Conservation (phyloP, 2,329 filamentous ascomycete genomes). For the Huntiella abstrusa region DNA sequence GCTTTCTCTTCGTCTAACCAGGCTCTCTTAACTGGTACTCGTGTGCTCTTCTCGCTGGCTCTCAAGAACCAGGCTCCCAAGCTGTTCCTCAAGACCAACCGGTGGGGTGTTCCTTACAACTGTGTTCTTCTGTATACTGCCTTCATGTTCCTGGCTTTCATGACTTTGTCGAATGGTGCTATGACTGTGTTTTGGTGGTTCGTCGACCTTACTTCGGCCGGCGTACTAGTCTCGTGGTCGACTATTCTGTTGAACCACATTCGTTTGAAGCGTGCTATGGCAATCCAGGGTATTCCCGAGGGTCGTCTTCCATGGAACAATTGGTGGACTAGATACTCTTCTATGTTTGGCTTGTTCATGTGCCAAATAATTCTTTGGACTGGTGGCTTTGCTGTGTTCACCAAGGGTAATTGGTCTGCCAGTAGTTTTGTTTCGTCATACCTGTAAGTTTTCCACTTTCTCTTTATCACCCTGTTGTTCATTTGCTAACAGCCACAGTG, state of each 20-base stretch:
- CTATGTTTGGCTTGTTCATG: slow-evolving; percentile 39
- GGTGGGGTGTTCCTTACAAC: slow-evolving; percentile 21
- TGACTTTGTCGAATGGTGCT: slow-evolving; percentile 19
- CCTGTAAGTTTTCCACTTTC: slow-evolving; percentile 26
- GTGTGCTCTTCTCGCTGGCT: slow-evolving; percentile 27
- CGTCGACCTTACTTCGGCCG: slow-evolving; percentile 33
- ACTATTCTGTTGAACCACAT: slow-evolving; percentile 29
- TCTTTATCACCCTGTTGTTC: neutral
- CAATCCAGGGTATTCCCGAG: slow-evolving; percentile 32
- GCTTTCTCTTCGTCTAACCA: slow-evolving; percentile 36
- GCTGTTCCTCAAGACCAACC: slow-evolving; percentile 20
- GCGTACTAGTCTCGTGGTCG: slow-evolving; percentile 33
- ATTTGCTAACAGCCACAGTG: slow-evolving; percentile 20
- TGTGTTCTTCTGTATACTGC: slow-evolving; percentile 29
- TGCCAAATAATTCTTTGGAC: slow-evolving; percentile 49
- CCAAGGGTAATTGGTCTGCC: slow-evolving; percentile 36
- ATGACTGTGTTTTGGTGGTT: slow-evolving; percentile 45
- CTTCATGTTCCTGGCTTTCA: slow-evolving; percentile 44
- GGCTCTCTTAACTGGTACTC: slow-evolving; percentile 38
- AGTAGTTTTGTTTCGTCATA: slow-evolving; percentile 42
- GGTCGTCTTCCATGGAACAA: slow-evolving; percentile 42
- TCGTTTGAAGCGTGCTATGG: slow-evolving; percentile 33
- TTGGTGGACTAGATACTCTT: slow-evolving; percentile 39
- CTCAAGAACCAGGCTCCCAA: slow-evolving; percentile 23
- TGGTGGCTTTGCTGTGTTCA: slow-evolving; percentile 47